Conservation (phyloP, 1,139 yeast genomes). For the Zhuliangozyma parablackwelliae region DNA sequence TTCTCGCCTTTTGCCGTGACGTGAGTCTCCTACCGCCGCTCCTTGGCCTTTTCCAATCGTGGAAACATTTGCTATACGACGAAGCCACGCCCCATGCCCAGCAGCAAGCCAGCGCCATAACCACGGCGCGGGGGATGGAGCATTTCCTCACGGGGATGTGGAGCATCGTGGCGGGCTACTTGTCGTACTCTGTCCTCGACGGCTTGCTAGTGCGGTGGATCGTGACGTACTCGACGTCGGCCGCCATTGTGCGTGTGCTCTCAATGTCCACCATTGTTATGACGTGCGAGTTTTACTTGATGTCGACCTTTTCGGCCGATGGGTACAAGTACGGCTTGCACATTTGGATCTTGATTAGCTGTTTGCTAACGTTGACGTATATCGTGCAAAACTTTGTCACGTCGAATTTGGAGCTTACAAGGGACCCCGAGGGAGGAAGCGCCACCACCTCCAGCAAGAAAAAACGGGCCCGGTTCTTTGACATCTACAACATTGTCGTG, state of each 20-base stretch:
- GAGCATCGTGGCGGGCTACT: conserved; percentile 83
- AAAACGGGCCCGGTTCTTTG: conserved; percentile 58
- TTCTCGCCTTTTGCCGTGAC: conserved; percentile 70
- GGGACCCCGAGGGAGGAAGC: neutral
- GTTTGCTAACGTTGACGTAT: conserved; percentile 77
- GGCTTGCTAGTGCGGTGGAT: conserved; percentile 93
- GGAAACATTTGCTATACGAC: conserved; percentile 42
- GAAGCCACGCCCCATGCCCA: conserved; percentile 11
- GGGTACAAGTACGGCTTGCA: conserved; percentile 66
- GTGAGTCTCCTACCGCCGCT: conserved; percentile 64
- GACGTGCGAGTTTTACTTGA: conserved; percentile 64
- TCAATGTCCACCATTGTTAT: conserved; percentile 75
- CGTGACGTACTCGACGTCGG: conserved; percentile 80
- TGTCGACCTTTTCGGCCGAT: conserved; percentile 51
- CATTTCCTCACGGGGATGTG: conserved; percentile 69
- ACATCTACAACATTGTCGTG: conserved; percentile 80
- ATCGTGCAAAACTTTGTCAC: conserved; percentile 87
- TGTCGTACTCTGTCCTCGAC: conserved; percentile 80
- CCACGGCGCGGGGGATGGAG: conserved; percentile 63
- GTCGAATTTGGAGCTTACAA: conserved; percentile 62
- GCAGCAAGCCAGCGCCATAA: conserved; percentile 24
- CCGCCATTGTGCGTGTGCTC: conserved; percentile 81
- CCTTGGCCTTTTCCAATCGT: conserved; percentile 52
- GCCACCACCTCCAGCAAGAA: conserved; percentile 14
- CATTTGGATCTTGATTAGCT: conserved; percentile 86